Conservation (phyloP, 345 rosid species). For the Salix udensis region DNA sequence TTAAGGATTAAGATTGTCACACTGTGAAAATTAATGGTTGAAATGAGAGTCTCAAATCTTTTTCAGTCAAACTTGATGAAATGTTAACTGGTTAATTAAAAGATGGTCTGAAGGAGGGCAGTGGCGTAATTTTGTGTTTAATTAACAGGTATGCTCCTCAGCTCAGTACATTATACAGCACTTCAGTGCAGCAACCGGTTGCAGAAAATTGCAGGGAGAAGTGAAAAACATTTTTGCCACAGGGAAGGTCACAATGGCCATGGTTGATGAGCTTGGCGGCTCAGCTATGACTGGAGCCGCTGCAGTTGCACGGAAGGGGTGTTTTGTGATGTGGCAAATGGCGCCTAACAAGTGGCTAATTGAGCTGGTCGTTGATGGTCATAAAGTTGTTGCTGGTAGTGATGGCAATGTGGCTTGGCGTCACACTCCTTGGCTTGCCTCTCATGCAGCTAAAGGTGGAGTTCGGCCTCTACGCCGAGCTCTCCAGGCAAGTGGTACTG, state of each 20-base stretch:
- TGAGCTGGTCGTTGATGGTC: constrained; percentile 72
- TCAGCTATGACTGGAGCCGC: constrained; percentile 25
- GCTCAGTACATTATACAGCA: constrained; percentile 94
- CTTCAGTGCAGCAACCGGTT: constrained; percentile 91
- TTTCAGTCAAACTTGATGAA: not conserved
- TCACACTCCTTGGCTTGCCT: constrained; percentile 85
- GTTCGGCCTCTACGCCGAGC: constrained; percentile 88
- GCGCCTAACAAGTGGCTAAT: constrained; percentile 84
- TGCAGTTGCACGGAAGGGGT: constrained; percentile 58
- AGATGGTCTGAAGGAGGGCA: not conserved
- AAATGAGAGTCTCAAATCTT: constrained; percentile 5
- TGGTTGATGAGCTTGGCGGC: constrained; percentile 58
- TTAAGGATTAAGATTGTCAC: not conserved
- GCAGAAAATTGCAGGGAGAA: constrained; percentile 61
- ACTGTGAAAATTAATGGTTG: not conserved
- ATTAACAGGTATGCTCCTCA: constrained; percentile 73
- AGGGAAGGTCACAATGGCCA: constrained; percentile 78
- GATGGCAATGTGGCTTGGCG: constrained; percentile 90
- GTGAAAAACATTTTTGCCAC: constrained; percentile 77
- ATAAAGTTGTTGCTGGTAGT: constrained; percentile 82
- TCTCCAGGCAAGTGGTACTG: constrained; percentile 60
- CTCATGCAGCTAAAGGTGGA: constrained; percentile 83
- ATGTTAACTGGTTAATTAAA: not conserved
- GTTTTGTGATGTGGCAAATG: constrained; percentile 99
- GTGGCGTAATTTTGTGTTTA: not conserved